A percentile compares a stretch with the other conserved stretches of the same genome.
phyloP scores from a whole-genome alignment of 2,329 filamentous ascomycete species.

The Sporothrix globosa region DNA sequence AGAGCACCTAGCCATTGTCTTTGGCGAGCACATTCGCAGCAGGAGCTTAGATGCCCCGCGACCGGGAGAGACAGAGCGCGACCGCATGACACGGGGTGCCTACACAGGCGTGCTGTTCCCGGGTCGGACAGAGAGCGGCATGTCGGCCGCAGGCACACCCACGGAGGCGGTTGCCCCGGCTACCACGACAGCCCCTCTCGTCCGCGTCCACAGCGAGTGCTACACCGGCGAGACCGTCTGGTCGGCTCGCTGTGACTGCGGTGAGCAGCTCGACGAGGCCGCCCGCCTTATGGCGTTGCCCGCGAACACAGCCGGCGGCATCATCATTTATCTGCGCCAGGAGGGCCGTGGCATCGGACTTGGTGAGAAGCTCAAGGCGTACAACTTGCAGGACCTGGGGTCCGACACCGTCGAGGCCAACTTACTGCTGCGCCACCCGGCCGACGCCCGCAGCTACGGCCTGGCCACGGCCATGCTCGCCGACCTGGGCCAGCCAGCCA shows the following conservation, averaged over 20 bases:
- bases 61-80: slow-evolving; percentile 80
- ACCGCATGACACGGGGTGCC: slow-evolving; percentile 91
- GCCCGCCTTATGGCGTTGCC: slow-evolving; percentile 87
- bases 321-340: slow-evolving; percentile 94
- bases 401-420: slow-evolving; percentile 99
- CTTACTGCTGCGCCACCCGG: slow-evolving; percentile 83
- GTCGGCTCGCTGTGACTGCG: slow-evolving; percentile 97
- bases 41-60: slow-evolving; percentile 69
- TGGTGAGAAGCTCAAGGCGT: slow-evolving; percentile 94
- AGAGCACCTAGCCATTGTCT: slow-evolving; percentile 96
- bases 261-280: slow-evolving; percentile 95
- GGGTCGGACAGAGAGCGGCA: slow-evolving; percentile 75
- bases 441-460: slow-evolving; percentile 92
- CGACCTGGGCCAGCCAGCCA: slow-evolving; percentile 78
- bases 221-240: slow-evolving; percentile 98
- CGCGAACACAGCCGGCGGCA: slow-evolving; percentile 68
- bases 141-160: slow-evolving; percentile 41
- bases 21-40: slow-evolving; percentile 82
- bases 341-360: slow-evolving; percentile 95
- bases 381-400: slow-evolving; percentile 94
- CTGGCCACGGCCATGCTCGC: slow-evolving; percentile 93
- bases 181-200: slow-evolving; percentile 63
- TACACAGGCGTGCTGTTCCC: slow-evolving; percentile 88
- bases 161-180: neutral
- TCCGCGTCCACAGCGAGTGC: slow-evolving; percentile 96